Evolutionary conservation across 177 flowering plant genomes (phyloP), one percentile per base, ranked within the genome.

Genomic region (Vitis hybrid): DNA sequence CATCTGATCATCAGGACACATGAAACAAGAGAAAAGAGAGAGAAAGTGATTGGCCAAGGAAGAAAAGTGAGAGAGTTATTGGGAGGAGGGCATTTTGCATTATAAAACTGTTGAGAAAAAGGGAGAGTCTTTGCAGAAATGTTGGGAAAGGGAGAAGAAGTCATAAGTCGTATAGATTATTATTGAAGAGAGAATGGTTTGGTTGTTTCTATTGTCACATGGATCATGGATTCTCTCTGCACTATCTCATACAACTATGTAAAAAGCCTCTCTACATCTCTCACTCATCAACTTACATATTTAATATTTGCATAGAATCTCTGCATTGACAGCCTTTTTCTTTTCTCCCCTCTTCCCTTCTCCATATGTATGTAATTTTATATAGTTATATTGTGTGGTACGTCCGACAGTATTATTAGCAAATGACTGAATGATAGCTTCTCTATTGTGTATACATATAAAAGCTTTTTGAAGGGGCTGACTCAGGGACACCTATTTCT

Each of bases 341-440:
- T 8, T 18, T 5, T 14, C 62, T 62, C 56, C 11, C 30, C 21
- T 50, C 21, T 27, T 27, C 35, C 11, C 12, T 27, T 27, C 30
- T 27, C 30, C 27, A 27, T 35, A 35, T 35, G 7, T 40, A 5
- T 40, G 7, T 40, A 7, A 40, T 40, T 40, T 40, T 5, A 40
- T 40, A 40, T 7, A 40, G 46, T 40, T 32, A 4, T 24, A 52
- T 27, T 27, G 30, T 27, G 3, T 68, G 64, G 67, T 66, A 65
- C 67, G n/a, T 52, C 67, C 62, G 78, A 66, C 71, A 67, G 46
- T 70, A 75, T 75, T 66, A 75, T 75, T 70, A 66, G 74, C 70
- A 66, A 75, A 75, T 75, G 71, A 75, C 27, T 21, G 62, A 19
- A 59, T 18, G 24, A 40, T 40, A 40, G 46, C 46, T 40, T 40